Evolutionary conservation across 495 filamentous ascomycete species (phyloP), one percentile per base, ranked within the genome.

Genomic region (Endocarpon pusillum): DNA sequence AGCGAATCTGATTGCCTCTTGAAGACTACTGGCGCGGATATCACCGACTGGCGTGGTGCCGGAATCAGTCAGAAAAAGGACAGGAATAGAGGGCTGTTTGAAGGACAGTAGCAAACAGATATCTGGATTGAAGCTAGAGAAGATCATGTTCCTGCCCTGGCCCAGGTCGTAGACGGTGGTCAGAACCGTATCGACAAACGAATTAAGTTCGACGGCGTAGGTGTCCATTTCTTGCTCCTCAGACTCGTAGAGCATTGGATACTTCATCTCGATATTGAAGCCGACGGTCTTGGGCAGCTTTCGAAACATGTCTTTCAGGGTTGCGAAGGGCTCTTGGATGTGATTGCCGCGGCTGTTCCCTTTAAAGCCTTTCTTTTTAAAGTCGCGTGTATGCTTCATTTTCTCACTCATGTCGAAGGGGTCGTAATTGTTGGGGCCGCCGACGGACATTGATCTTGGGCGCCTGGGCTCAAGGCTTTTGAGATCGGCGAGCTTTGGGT

Each of bases 201-300:
- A 82, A 54, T 99, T 99, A 40, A 96, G 71, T 56, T 99, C 91
- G 29, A 99, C 79, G 4, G 83, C 87, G 49, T 89, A 94, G 6
- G 82, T 81, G 49, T 96, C 91, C 91, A 99, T 96, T 42, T 91
- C 85, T 41, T 93, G 77, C 51, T 89, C 80, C 51, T 92, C 83
- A 45, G 66, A 77, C 62, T 99, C 91, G 47, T 81, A 73, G 31
- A 96, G 71, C 84, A 94, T 94, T 15, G 91, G 91, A 52, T 99
- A 99, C 52, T 96, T 99, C 65, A 99, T 76, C 62, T 99, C 91
- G 42, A 99, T 92, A 51, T 99, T 96, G 66, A 99, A 96, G 8
- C 89, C 84, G 20, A 93, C 72, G 8, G 60, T 64, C 25, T 76
- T 64, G 1, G 83, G 83, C 0, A 99, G 58, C 50, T 84, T 76